Evolutionary conservation across 1,284 basidiomycete species (phyloP).

Genomic region (Malassezia nana): DNA sequence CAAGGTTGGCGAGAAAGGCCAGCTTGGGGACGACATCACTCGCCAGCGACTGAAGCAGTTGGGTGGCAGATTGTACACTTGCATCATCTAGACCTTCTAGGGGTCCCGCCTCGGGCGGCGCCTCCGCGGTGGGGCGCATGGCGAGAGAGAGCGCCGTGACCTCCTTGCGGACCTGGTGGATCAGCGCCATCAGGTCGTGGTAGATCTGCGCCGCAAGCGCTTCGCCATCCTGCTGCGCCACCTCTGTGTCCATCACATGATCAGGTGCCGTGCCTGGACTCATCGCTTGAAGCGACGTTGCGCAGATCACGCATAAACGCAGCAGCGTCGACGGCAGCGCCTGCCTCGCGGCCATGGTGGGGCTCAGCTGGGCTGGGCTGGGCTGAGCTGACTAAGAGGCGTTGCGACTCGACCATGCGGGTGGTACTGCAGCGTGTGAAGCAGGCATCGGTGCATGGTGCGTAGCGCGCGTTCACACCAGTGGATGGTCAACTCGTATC

Average conservation of each 20-base stretch:
- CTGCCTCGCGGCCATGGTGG: not conserved
- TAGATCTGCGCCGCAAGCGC: constrained; percentile 26
- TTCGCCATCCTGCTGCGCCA: constrained; percentile 16
- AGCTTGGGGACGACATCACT: constrained; percentile 32
- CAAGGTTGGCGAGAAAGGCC: constrained; percentile 33
- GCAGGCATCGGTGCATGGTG: constrained; percentile 40
- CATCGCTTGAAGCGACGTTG: constrained; percentile 32
- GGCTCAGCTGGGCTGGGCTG: too few species aligned
- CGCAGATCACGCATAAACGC: constrained; percentile 36
- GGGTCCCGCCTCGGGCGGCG: constrained; percentile 11
- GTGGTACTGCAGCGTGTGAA: constrained; percentile 45
- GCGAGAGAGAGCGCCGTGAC: constrained; percentile 29
- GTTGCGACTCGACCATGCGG: constrained; percentile 20
- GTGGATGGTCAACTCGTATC: constrained; percentile 39
- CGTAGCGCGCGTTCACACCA: constrained; percentile 14
- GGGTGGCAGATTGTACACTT: constrained; percentile 28
- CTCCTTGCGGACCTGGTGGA: constrained; percentile 27
- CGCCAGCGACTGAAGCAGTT: constrained; percentile 27
- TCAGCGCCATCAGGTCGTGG: constrained; percentile 23
- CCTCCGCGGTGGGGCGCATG: constrained; percentile 20
- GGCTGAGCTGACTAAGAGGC: constrained; percentile 6
- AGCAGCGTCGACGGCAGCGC: constrained; percentile 33
- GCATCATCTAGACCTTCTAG: constrained; percentile 25
- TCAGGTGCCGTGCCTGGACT: constrained; percentile 16
- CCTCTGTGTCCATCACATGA: constrained; percentile 6